Percentiles rank a stretch among this genome's conserved stretches.
These are phyloP conservation scores for Capronia coronata DNA, from an alignment of 2,329 filamentous ascomycete species.

Conservation along the genomic window DNA sequence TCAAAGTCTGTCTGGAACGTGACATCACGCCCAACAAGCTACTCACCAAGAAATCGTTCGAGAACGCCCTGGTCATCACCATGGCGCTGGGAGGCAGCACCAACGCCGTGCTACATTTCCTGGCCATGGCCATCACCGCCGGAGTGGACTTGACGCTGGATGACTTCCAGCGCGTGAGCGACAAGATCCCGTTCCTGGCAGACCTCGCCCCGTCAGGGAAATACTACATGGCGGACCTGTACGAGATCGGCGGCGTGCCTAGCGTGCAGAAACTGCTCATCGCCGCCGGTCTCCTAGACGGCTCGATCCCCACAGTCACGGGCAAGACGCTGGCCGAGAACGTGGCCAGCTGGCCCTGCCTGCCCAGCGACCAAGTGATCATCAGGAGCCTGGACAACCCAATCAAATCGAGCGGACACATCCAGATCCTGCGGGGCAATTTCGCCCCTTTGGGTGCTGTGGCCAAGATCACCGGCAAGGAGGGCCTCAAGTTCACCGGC, in stretches of 20 bases:
- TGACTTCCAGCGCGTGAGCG: slow-evolving; percentile 72
- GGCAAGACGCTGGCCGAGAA: slow-evolving; percentile 79
- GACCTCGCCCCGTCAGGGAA: slow-evolving; percentile 77
- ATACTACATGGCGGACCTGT: slow-evolving; percentile 83
- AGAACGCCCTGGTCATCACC: slow-evolving; percentile 83
- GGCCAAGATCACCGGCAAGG: slow-evolving; percentile 94
- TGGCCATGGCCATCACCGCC: slow-evolving; percentile 84
- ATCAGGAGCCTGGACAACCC: slow-evolving; percentile 75
- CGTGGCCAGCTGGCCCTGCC: slow-evolving; percentile 65
- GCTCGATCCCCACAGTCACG: slow-evolving; percentile 71
- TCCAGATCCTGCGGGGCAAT: slow-evolving; percentile 82
- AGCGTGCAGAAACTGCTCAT: slow-evolving; percentile 81
- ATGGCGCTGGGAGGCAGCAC: slow-evolving; percentile 89
- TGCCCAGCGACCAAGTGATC: slow-evolving; percentile 73
- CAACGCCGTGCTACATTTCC: slow-evolving; percentile 80
- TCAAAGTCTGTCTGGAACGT: slow-evolving; percentile 70
- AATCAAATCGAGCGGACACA: slow-evolving; percentile 78
- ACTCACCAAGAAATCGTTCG: slow-evolving; percentile 71
- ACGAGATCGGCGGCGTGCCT: slow-evolving; percentile 76
- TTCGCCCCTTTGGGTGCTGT: slow-evolving; percentile 83
- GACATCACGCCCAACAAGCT: slow-evolving; percentile 76
- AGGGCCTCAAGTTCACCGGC: slow-evolving; percentile 75
- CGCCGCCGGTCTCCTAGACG: slow-evolving; percentile 67
- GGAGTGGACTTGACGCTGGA: slow-evolving; percentile 70
- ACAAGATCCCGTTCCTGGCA: slow-evolving; percentile 79